Evolutionary conservation across 805 yeast genomes (phyloP).

Genomic region (Jamesozyma jinghongensis): DNA sequence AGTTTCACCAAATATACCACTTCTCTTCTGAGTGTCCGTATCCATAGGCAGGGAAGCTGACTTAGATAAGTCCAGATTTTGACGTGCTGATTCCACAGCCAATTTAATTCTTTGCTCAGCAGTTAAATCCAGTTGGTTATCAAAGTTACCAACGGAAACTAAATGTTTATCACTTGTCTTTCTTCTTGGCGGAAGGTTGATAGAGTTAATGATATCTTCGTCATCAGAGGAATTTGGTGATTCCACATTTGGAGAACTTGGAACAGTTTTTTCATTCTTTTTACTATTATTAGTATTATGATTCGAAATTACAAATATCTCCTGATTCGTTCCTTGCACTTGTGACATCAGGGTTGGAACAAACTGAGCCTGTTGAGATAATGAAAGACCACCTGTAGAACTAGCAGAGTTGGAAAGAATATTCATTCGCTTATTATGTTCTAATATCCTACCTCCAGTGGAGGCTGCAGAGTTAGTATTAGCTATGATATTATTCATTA

Average conservation of each 20-base stretch:
- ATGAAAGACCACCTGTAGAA: too few relatives aligned
- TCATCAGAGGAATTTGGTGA: constrained; percentile 1
- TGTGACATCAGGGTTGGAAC: too few relatives aligned
- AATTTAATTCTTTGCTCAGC: constrained; percentile 1
- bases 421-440: background rate
- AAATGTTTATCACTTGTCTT: background rate
- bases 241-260: background rate
- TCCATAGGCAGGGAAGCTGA: background rate
- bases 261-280: background rate
- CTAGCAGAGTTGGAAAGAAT: too few relatives aligned
- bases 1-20: background rate
- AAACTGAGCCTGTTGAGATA: too few relatives aligned
- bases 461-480: background rate
- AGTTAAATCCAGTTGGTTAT: background rate
- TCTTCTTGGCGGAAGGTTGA: constrained; percentile 7
- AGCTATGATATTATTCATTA: too few relatives aligned
- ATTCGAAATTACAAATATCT: too few relatives aligned
- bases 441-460: background rate
- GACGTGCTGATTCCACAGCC: constrained; percentile 1
- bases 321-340: too few relatives aligned
- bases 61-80: background rate
- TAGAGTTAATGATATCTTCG: constrained; percentile 7
- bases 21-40: background rate
- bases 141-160: too few relatives aligned
- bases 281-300: too few relatives aligned